Evolutionary conservation across 2,329 filamentous ascomycete species (phyloP).

Genomic region (Penicillium sclerotigenum): DNA sequence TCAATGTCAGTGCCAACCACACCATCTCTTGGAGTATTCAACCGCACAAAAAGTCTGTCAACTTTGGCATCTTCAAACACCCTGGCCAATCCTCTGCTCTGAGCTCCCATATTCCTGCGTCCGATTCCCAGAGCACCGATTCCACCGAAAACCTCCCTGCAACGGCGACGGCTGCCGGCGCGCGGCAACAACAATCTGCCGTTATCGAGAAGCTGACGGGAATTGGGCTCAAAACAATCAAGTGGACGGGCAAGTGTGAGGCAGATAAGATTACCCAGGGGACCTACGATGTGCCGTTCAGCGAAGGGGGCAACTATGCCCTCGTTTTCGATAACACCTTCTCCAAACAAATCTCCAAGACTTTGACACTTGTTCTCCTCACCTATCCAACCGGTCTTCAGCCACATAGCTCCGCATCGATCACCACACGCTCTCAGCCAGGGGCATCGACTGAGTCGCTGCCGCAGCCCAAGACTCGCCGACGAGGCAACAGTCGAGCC

Average conservation of each 20-base stretch:
- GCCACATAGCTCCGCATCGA: slow-evolving; percentile 46
- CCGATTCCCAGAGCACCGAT: slow-evolving; percentile 42
- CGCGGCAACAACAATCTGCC: slow-evolving; percentile 65
- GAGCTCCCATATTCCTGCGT: slow-evolving; percentile 42
- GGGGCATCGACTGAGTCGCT: slow-evolving; percentile 53
- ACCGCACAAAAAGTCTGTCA: slow-evolving; percentile 96
- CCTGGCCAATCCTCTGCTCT: slow-evolving; percentile 66
- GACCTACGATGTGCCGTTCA: slow-evolving; percentile 71
- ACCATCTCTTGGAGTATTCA: slow-evolving; percentile 98
- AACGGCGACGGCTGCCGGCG: slow-evolving; percentile 36
- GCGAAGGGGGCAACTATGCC: slow-evolving; percentile 88
- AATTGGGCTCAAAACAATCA: slow-evolving; percentile 61
- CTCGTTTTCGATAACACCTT: slow-evolving; percentile 99
- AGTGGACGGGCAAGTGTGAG: slow-evolving; percentile 92
- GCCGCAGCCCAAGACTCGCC: slow-evolving; percentile 35
- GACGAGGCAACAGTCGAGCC: slow-evolving; percentile 31
- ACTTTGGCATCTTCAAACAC: slow-evolving; percentile 97
- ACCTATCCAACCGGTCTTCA: slow-evolving; percentile 78
- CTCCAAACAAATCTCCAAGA: slow-evolving; percentile 91
- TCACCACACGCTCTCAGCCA: slow-evolving; percentile 42
- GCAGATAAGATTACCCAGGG: slow-evolving; percentile 93
- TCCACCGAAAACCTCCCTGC: slow-evolving; percentile 37
- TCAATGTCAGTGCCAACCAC: slow-evolving; percentile 82
- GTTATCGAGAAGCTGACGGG: slow-evolving; percentile 63
- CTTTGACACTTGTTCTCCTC: slow-evolving; percentile 87